Conservation (phyloP, 2,329 filamentous ascomycete species). For the Helicocarpus griseus region DNA sequence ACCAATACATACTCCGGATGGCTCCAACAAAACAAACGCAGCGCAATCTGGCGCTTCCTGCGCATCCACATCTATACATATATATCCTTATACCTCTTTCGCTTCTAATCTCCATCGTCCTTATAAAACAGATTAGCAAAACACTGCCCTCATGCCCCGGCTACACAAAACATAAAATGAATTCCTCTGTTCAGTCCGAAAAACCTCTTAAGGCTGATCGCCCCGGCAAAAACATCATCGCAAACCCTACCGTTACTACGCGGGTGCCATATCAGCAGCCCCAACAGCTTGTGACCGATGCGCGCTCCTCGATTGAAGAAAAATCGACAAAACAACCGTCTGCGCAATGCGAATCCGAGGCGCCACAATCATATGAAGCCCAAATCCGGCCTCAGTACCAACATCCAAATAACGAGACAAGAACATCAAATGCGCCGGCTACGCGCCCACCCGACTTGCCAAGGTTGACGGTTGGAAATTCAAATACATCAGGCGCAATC, state of each 20-base stretch:
- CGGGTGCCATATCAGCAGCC: background rate
- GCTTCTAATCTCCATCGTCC: background rate
- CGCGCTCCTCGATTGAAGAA: constrained; percentile 52
- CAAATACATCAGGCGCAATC: background rate
- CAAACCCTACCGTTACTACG: background rate
- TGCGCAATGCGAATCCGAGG: background rate
- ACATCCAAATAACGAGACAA: background rate
- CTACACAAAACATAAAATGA: background rate
- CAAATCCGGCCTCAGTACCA: background rate
- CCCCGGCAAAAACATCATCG: background rate
- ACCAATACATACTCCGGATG: background rate
- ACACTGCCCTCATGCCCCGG: background rate
- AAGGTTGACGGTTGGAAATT: background rate
- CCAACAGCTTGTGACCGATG: constrained; percentile 35
- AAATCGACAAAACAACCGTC: constrained; percentile 30
- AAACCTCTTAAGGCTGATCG: background rate
- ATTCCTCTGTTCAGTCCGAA: background rate
- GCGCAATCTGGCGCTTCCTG: background rate
- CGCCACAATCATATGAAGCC: background rate
- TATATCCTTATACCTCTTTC: background rate
- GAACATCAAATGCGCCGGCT: background rate
- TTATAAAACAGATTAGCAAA: background rate
- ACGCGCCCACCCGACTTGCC: background rate
- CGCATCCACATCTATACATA: background rate
- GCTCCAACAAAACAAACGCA: background rate